phyloP scores from a whole-genome alignment of 441 rosid genomes.

The Geranium incanum region DNA sequence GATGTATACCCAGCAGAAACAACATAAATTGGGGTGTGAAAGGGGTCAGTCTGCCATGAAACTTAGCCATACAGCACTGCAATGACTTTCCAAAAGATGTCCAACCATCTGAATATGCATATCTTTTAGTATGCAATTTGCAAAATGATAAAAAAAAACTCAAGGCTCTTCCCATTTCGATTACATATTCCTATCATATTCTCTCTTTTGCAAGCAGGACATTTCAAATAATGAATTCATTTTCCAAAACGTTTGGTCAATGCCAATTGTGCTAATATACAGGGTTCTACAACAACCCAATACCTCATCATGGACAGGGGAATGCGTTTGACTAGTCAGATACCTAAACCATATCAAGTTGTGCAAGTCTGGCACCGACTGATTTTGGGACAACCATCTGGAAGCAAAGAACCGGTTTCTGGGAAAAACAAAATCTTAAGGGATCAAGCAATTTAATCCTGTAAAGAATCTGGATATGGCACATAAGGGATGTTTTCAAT shows the following conservation, averaged over 20 bases:
- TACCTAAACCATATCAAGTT: neutral
- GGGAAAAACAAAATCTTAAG: neutral
- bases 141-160: neutral
- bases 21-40: neutral
- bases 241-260: neutral
- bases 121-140: neutral
- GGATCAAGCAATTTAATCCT: neutral
- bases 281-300: neutral
- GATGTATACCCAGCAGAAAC: neutral
- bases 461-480: neutral
- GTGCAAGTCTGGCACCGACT: neutral
- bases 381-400: neutral
- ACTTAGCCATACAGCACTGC: neutral
- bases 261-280: neutral
- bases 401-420: neutral
- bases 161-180: neutral
- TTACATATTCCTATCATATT: neutral
- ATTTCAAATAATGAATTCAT: neutral
- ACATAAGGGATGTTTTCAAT: neutral
- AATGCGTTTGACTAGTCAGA: neutral
- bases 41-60: neutral
- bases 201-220: neutral
- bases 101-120: neutral
- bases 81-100: neutral
- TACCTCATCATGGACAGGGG: neutral